These are phyloP conservation scores for Scolecobasidium constrictum DNA, from an alignment of 2,329 filamentous ascomycete species.

Conservation along the genomic window DNA sequence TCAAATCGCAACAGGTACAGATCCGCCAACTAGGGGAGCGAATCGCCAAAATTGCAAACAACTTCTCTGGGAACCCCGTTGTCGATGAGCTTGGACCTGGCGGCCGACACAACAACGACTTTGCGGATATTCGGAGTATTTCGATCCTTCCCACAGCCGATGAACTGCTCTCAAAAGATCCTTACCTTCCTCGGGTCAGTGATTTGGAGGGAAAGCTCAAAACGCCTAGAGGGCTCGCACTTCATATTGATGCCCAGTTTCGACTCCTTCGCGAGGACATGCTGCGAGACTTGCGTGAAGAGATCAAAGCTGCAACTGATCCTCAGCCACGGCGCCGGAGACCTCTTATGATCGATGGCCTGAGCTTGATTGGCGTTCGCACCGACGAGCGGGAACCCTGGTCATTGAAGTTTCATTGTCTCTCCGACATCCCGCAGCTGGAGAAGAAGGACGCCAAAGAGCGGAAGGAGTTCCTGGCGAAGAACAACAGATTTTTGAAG, in stretches of 20 bases:
- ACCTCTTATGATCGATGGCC: slow-evolving; percentile 26
- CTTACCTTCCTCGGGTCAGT: no score
- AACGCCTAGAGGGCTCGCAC: slow-evolving; percentile 37
- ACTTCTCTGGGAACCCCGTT: slow-evolving; percentile 3
- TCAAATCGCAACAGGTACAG: slow-evolving; percentile 17
- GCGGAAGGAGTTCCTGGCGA: slow-evolving; percentile 35
- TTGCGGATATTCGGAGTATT: slow-evolving; percentile 48
- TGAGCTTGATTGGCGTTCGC: slow-evolving; percentile 30
- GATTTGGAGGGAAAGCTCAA: slow-evolving; percentile 44
- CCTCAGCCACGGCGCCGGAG: slow-evolving; percentile 35
- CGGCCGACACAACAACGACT: slow-evolving; percentile 66
- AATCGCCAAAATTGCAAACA: slow-evolving; percentile 25
- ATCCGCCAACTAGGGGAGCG: slow-evolving; percentile 28
- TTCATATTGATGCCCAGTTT: slow-evolving; percentile 61
- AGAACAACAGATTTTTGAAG: slow-evolving; percentile 41
- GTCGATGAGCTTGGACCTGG: slow-evolving; percentile 34
- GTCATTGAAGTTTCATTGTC: slow-evolving; percentile 21
- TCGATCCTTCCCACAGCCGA: slow-evolving; percentile 55
- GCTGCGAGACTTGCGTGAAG: slow-evolving; percentile 53
- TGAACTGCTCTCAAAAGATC: slow-evolving; percentile 51
- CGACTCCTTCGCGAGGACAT: slow-evolving; percentile 62
- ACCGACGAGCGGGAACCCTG: slow-evolving; percentile 27
- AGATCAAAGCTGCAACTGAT: slow-evolving; percentile 41
- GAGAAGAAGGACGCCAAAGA: slow-evolving; percentile 16
- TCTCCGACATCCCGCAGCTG: slow-evolving; percentile 37